Conservation (phyloP, 371 early-diverging fungal species). For the Nematocida displodere region DNA sequence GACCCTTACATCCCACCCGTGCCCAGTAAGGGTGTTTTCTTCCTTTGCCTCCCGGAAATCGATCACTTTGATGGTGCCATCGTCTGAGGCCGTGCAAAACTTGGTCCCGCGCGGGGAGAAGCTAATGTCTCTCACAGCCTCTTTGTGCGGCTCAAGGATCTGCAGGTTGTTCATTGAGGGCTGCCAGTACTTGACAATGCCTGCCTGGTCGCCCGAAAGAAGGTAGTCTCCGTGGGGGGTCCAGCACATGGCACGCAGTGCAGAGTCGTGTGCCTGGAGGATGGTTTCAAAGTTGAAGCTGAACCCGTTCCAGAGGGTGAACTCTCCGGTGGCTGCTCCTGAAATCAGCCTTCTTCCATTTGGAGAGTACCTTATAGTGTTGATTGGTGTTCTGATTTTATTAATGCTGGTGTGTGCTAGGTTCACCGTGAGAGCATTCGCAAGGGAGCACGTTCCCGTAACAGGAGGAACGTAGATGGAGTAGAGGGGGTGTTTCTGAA, state of each 20-base stretch:
- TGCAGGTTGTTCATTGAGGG: conserved; percentile 93
- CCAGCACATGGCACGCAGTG: conserved; percentile 92
- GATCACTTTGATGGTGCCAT: conserved; percentile 90
- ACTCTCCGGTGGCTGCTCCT: conserved; percentile 91
- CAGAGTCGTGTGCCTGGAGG: conserved; percentile 77
- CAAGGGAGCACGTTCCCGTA: conserved; percentile 29
- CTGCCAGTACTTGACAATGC: conserved; percentile 96
- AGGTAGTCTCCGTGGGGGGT: conserved; percentile 89
- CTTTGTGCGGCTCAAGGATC: conserved; percentile 80
- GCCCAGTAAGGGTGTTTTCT: conserved; percentile 72
- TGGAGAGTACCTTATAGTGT: conserved; percentile 91
- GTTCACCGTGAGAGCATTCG: conserved; percentile 26
- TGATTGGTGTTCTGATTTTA: conserved; percentile 86
- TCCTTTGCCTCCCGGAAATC: conserved; percentile 79
- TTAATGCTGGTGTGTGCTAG: conserved; percentile 86
- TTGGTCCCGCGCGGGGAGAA: conserved; percentile 81
- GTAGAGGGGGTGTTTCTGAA: conserved; percentile 51
- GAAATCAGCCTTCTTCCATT: conserved; percentile 93
- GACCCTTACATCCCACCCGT: conserved; percentile 97
- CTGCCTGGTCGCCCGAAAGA: conserved; percentile 86
- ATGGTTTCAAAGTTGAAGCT: conserved; percentile 99
- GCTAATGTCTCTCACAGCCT: conserved; percentile 77
- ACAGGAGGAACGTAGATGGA: conserved; percentile 49
- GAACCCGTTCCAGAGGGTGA: conserved; percentile 96
- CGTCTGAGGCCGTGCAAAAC: conserved; percentile 93